Evolutionary conservation across 306 rosid species (phyloP).

Genomic region (Medicago ruthenica): DNA sequence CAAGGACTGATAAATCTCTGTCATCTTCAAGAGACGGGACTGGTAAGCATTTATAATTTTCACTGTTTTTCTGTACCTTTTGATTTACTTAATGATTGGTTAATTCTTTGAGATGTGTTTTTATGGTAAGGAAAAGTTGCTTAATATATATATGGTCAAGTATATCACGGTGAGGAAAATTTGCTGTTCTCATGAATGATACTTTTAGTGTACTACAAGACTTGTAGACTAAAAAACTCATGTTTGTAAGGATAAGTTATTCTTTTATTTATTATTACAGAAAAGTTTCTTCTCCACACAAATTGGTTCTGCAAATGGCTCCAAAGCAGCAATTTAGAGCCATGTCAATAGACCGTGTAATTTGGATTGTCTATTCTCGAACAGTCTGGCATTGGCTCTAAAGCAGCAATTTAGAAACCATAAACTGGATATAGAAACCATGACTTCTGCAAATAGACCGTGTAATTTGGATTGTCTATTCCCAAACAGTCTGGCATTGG

Average conservation of each 20-base stretch:
- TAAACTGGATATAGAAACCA: too few relatives aligned
- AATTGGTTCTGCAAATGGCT: too few relatives aligned
- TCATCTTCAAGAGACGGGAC: conserved; percentile 56
- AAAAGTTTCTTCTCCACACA: too few relatives aligned
- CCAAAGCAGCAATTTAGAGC: too few relatives aligned
- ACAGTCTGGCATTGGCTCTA: too few relatives aligned
- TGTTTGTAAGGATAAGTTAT: not conserved
- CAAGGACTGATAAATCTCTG: conserved; percentile 47
- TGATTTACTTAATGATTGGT: conserved; percentile 12
- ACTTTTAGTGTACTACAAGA: conserved; percentile 5
- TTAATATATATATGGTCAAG: not conserved
- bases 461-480: too few relatives aligned
- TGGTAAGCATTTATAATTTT: conserved; percentile 48
- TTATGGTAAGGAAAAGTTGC: not conserved
- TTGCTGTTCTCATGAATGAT: not conserved
- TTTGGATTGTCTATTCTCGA: too few relatives aligned
- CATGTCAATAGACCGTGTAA: too few relatives aligned
- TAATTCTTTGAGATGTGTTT: not conserved
- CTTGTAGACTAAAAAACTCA: conserved; percentile 4
- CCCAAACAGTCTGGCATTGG: too few relatives aligned
- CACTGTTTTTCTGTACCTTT: conserved; percentile 3
- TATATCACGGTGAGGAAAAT: not conserved
- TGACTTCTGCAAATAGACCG: too few relatives aligned
- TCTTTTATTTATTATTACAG: too few relatives aligned
- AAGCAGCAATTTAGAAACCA: not conserved